Percentiles rank a stretch among this genome's conserved stretches.
These are phyloP conservation scores for Vigna angularis DNA, from an alignment of 306 rosid species.

Conservation along the genomic window DNA sequence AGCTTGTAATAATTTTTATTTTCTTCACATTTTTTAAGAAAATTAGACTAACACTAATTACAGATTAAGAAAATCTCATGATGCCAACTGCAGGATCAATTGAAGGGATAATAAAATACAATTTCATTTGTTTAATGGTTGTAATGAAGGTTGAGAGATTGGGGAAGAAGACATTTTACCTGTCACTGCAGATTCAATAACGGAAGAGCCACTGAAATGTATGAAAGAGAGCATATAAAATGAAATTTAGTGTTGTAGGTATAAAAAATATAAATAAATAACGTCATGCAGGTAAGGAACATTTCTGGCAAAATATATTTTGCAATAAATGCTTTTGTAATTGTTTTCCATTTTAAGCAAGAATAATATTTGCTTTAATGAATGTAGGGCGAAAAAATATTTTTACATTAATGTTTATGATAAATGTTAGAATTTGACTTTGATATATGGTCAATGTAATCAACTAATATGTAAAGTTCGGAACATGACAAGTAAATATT, in stretches of 20 bases:
- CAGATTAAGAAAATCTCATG: neutral
- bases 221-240: neutral
- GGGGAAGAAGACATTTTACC: conserved; percentile 19
- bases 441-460: neutral
- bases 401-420: neutral
- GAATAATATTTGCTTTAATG: neutral
- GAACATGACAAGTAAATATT: neutral
- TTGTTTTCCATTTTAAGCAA: neutral
- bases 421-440: neutral
- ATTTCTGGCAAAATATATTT: neutral
- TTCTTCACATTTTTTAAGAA: neutral
- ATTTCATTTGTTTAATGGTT: neutral
- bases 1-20: neutral
- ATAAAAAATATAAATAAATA: neutral
- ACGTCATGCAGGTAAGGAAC: neutral
- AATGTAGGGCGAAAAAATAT: neutral
- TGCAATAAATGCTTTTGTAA: neutral
- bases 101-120: neutral
- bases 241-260: neutral
- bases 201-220: neutral
- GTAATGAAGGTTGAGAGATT: neutral
- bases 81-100: neutral
- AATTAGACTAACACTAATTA: neutral
- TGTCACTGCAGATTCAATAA: conserved; percentile 27
- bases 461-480: neutral